phyloP scores from a whole-genome alignment of 2,329 filamentous ascomycete genomes.

The Colletotrichum sp. region DNA sequence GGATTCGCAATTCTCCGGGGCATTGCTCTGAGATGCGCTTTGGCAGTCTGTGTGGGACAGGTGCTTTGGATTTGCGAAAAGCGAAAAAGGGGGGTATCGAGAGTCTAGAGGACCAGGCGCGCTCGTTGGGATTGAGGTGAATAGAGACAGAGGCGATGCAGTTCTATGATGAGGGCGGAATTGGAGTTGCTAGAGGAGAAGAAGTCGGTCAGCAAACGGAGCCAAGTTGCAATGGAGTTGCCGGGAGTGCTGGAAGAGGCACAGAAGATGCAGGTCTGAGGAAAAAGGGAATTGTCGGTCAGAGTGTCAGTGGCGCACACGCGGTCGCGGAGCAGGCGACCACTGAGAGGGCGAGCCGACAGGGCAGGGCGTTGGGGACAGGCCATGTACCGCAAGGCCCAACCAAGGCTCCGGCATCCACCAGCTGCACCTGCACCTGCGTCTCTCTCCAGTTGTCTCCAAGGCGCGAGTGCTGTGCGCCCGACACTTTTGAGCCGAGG shows the following conservation, averaged over 20 bases:
- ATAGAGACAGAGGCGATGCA: neutral
- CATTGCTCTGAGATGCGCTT: slow-evolving; percentile 46
- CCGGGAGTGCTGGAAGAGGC: slow-evolving; percentile 17
- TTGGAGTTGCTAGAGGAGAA: neutral
- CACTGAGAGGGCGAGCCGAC: slow-evolving; percentile 7
- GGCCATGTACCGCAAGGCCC: neutral
- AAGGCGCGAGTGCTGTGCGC: neutral
- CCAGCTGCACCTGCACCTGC: neutral
- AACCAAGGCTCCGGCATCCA: neutral
- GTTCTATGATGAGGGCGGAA: neutral
- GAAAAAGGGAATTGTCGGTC: slow-evolving; percentile 17
- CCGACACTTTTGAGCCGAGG: neutral
- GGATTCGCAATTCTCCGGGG: slow-evolving; percentile 65
- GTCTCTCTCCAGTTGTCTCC: neutral
- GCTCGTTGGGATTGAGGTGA: neutral
- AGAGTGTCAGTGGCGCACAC: slow-evolving; percentile 19
- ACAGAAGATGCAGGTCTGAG: slow-evolving; percentile 6
- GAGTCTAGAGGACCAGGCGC: neutral
- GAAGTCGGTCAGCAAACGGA: slow-evolving; percentile 10
- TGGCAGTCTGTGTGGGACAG: slow-evolving; percentile 5
- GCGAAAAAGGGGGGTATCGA: neutral
- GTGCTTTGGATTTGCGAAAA: neutral
- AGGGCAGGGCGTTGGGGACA: neutral
- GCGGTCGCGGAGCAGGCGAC: slow-evolving; percentile 12
- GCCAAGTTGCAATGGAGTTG: neutral